Evolutionary conservation across 768 basidiomycete genomes (phyloP).

Genomic region (Amylocystis lapponica): DNA sequence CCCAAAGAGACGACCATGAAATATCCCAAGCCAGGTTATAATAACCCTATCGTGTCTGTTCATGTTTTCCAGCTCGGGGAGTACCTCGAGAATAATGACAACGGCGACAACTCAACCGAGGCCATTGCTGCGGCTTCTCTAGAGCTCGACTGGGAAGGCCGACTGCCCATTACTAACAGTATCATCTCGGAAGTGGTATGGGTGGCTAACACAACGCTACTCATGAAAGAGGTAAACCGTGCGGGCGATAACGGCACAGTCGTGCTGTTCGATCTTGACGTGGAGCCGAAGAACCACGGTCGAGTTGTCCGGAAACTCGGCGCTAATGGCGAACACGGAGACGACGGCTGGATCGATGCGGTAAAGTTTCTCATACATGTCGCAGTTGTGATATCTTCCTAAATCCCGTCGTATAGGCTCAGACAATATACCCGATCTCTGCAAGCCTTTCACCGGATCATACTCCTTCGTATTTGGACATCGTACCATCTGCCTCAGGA

Average conservation of each 20-base stretch:
- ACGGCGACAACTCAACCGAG: conserved; percentile 10
- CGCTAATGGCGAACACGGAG: conserved; percentile 77
- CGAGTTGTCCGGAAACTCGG: conserved; percentile 73
- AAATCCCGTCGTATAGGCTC: conserved; percentile 36
- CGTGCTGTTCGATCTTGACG: conserved; percentile 60
- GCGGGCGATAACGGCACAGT: conserved; percentile 78
- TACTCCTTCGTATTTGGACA: conserved; percentile 77
- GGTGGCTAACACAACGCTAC: conserved; percentile 68
- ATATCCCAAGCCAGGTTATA: conserved; percentile 88
- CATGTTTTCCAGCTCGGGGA: conserved; percentile 74
- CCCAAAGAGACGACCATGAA: conserved; percentile 55
- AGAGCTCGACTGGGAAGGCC: conserved; percentile 61
- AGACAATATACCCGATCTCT: conserved; percentile 58
- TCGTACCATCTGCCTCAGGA: conserved; percentile 76
- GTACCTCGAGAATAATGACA: conserved; percentile 33
- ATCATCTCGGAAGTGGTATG: conserved; percentile 82
- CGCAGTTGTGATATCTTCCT: conserved; percentile 4
- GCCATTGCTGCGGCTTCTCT: conserved; percentile 39
- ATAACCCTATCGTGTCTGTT: conserved; percentile 80
- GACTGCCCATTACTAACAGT: conserved; percentile 53
- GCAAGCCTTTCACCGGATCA: conserved; percentile 34
- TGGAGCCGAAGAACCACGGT: conserved; percentile 29
- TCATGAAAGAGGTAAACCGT: conserved; percentile 85
- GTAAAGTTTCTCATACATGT: conserved; percentile 37
- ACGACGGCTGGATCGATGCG: conserved; percentile 91